These are phyloP conservation scores for Candida sithepensis DNA, from an alignment of 805 yeast species.

Conservation along the genomic window DNA sequence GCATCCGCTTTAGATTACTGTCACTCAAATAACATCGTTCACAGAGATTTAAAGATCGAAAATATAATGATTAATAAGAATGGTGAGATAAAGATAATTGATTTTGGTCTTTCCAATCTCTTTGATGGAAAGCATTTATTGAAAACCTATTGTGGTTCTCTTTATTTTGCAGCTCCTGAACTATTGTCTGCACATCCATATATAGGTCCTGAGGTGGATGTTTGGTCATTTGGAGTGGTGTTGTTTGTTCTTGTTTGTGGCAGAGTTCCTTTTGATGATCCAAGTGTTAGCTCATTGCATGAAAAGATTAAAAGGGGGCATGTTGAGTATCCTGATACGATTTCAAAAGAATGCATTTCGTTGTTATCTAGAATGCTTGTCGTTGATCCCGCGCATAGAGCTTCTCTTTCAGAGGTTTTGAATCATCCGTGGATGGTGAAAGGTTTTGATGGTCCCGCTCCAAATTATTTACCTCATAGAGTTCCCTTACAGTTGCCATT, in stretches of 20 bases:
- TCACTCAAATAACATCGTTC: constrained; percentile 92
- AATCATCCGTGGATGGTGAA: constrained; percentile 93
- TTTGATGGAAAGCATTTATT: constrained; percentile 67
- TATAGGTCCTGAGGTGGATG: constrained; percentile 94
- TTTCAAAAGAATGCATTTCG: constrained; percentile 77
- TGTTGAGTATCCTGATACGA: constrained; percentile 83
- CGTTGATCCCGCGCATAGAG: constrained; percentile 82
- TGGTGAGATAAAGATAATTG: constrained; percentile 94
- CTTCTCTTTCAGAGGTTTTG: constrained; percentile 71
- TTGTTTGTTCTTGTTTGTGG: constrained; percentile 94
- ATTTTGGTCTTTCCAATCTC: constrained; percentile 91
- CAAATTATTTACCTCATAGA: constrained; percentile 73
- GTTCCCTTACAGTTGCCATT: constrained; percentile 70
- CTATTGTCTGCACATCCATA: constrained; percentile 88
- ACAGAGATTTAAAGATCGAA: constrained; percentile 94
- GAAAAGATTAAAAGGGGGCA: constrained; percentile 90
- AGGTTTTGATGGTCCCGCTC: constrained; percentile 74
- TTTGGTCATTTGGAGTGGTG: constrained; percentile 98
- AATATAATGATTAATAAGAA: constrained; percentile 90
- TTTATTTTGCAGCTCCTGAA: constrained; percentile 98
- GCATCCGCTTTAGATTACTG: constrained; percentile 92
- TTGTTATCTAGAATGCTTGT: constrained; percentile 85
- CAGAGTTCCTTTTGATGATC: constrained; percentile 97
- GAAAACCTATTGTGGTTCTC: constrained; percentile 94
- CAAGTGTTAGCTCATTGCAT: constrained; percentile 84